Percentiles rank a stretch among this genome's conserved stretches.
Conservation (phyloP, 768 basidiomycete species). For the Pisolithus microcarpus region DNA sequence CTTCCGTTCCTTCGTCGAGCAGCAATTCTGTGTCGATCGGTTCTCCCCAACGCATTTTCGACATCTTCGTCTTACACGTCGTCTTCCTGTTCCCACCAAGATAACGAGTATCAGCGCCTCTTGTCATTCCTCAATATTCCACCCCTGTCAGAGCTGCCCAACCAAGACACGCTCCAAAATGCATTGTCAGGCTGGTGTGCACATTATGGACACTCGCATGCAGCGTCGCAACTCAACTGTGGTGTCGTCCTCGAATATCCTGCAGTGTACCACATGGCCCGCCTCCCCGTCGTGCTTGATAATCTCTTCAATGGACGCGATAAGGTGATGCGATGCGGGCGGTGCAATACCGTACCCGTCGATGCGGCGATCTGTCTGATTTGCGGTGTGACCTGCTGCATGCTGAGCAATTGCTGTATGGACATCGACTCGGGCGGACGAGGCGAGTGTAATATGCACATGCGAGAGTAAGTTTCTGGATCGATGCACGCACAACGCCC, state of each 20-base stretch:
- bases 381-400: slow-evolving; percentile 82
- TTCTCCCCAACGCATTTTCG: slow-evolving; percentile 58
- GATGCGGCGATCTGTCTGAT: slow-evolving; percentile 90
- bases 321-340: slow-evolving; percentile 63
- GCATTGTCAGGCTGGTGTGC: slow-evolving; percentile 85
- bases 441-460: slow-evolving; percentile 96
- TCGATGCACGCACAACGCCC: no score
- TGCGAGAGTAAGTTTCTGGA: slow-evolving; percentile 67
- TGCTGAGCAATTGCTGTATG: slow-evolving; percentile 88
- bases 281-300: slow-evolving; percentile 77
- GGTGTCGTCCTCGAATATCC: slow-evolving; percentile 80
- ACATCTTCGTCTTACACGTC: slow-evolving; percentile 27
- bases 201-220: slow-evolving; percentile 78
- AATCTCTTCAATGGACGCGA: slow-evolving; percentile 72
- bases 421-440: slow-evolving; percentile 49
- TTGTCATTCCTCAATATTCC: slow-evolving; percentile 73
- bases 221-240: slow-evolving; percentile 71
- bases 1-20: slow-evolving; percentile 88
- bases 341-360: slow-evolving; percentile 71
- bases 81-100: slow-evolving; percentile 30
- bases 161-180: slow-evolving; percentile 82
- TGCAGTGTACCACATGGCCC: slow-evolving; percentile 71
- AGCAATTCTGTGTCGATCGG: slow-evolving; percentile 74
- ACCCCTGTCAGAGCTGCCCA: slow-evolving; percentile 66
- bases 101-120: slow-evolving; percentile 74